These are phyloP conservation scores for Crotalaria pallida DNA, from an alignment of 306 rosid species.

Conservation along the genomic window DNA sequence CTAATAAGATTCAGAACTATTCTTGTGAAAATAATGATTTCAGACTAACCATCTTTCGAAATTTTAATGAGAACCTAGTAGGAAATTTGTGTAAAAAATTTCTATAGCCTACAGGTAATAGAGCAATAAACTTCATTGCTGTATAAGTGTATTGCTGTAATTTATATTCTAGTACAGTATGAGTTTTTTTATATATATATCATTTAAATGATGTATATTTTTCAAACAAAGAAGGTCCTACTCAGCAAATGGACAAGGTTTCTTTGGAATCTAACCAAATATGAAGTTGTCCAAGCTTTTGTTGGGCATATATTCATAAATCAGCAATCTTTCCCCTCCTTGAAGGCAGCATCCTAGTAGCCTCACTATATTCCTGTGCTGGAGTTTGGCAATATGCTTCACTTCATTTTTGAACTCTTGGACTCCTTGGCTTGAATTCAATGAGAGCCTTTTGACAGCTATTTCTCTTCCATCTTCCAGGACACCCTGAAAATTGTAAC, in stretches of 20 bases:
- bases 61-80: background rate
- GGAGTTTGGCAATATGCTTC: conserved; percentile 38
- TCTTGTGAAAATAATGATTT: background rate
- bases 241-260: background rate
- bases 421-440: conserved; percentile 39
- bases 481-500: conserved; percentile 31
- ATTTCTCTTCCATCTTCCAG: conserved; percentile 40
- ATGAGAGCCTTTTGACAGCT: conserved; percentile 49
- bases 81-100: background rate
- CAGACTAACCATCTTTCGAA: background rate
- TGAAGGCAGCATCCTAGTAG: conserved; percentile 45
- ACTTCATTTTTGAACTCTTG: conserved; percentile 50
- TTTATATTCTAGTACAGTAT: background rate
- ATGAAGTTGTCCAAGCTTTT: conserved; percentile 44
- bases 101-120: background rate
- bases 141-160: background rate
- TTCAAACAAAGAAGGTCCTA: background rate
- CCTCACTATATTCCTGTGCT: conserved; percentile 52
- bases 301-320: conserved; percentile 45
- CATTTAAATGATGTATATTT: background rate
- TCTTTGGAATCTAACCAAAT: conserved; percentile 25
- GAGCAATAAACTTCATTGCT: background rate
- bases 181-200: too few relatives aligned
- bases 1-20: background rate
- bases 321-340: conserved; percentile 36